Conservation (phyloP, 768 basidiomycete genomes). For the Tubosaeta sp. region DNA sequence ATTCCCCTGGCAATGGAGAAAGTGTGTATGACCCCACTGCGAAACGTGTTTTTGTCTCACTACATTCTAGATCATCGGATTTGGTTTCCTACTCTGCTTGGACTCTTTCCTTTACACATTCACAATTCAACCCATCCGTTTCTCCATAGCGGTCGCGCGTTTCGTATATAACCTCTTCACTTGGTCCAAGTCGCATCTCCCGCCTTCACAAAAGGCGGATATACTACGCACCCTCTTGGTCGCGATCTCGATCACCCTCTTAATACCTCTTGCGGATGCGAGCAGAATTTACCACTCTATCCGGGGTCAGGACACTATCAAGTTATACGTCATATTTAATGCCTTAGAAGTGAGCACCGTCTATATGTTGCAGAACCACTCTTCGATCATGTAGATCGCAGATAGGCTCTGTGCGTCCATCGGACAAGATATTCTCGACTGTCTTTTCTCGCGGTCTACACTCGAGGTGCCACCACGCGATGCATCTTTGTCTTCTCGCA, state of each 20-base stretch:
- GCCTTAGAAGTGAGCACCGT: conserved; percentile 80
- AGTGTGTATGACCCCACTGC: conserved; percentile 39
- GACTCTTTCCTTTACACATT: conserved; percentile 98
- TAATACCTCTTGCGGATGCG: conserved; percentile 84
- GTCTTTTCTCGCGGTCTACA: conserved; percentile 90
- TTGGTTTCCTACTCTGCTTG: conserved; percentile 90
- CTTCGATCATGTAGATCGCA: conserved; percentile 61
- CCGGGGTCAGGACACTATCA: conserved; percentile 97
- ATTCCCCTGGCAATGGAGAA: conserved; percentile 94
- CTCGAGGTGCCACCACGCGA: conserved; percentile 67
- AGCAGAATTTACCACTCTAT: conserved; percentile 98
- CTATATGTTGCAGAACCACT: background rate
- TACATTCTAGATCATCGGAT: conserved; percentile 68
- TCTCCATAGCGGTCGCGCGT: conserved; percentile 57
- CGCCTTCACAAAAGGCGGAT: conserved; percentile 90
- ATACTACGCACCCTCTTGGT: conserved; percentile 80
- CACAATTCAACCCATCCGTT: conserved; percentile 94
- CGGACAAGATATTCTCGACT: conserved; percentile 96
- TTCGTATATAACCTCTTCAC: conserved; percentile 49
- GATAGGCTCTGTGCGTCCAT: conserved; percentile 93
- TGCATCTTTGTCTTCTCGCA: conserved; percentile 55
- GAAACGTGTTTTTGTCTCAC: conserved; percentile 4
- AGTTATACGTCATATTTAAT: conserved; percentile 98
- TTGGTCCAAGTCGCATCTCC: conserved; percentile 52
- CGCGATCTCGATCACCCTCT: conserved; percentile 63